Base-by-base conservation (phyloP, 345 rosid genomes). In the Cardamine chenopodiifolia region DNA sequence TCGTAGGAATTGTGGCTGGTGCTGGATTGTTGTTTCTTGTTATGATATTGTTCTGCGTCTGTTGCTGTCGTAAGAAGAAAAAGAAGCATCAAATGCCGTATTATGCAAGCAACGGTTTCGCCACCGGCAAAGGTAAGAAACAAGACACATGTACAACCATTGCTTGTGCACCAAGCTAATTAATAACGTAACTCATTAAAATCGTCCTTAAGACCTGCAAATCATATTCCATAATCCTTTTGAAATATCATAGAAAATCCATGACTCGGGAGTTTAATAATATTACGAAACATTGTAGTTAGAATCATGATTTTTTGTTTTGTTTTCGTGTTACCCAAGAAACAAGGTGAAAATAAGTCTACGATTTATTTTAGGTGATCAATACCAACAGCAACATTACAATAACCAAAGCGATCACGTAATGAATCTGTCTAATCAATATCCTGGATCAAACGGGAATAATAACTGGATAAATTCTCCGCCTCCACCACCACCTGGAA, bases 11-110 rank as follows among this genome's bases (percentile, higher is more conserved):
- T 10, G 86, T 23, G 12, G 85, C 61, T 39, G 82, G 83, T 32
- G 89, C 68, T 18, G 84, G 68, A 42, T 23, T 90, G 50, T 40
- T 89, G 59, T 14, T 89, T 37, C 67, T 86, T 52, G 67, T 81
- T 11, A 49, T 83, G 68, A n/a, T 88, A 9, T 63, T 74, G 57
- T 66, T 71, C 40, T 54, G 84, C 25, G 78, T 84, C 19, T 71
- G 85, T 47, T 72, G 83, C 68, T 78, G 80, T 39, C 85, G 82
- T 53, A 90, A 83, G 82, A 88, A 68, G 84, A 86, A 76, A 66
- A 80, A 72, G 70, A 49, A 65, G 19, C 53, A 77, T 58, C 80
- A 75, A 8, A 75, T 79, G 79, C 75, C 78, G 2, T 78, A 78
- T 49, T 78, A 70, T 39, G 39, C 39, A 66, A 40, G 66, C 45